phyloP scores from a whole-genome alignment of 1,284 basidiomycete species.

The Ustilago bromivora region DNA sequence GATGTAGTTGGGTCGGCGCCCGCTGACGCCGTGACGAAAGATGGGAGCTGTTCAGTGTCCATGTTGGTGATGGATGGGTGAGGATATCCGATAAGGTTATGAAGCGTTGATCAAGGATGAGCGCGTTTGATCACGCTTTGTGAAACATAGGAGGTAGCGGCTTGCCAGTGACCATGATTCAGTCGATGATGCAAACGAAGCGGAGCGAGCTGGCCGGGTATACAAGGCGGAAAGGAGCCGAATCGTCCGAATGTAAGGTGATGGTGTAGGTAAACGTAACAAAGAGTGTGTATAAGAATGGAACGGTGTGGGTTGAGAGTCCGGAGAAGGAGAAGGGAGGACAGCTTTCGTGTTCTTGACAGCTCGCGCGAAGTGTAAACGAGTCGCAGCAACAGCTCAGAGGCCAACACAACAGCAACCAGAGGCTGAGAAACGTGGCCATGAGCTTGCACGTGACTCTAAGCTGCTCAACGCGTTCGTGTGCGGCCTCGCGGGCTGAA shows the following conservation, averaged over 20 bases:
- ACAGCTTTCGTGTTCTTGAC: conserved; percentile 6
- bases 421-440: background rate
- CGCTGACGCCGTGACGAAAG: conserved; percentile 28
- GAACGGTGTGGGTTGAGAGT: background rate
- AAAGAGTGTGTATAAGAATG: conserved; percentile 5
- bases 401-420: background rate
- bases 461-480: conserved; percentile 19
- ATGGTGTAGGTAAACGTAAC: conserved; percentile 10
- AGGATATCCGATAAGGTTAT: background rate
- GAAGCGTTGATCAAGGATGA: background rate
- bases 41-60: conserved; percentile 25
- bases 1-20: conserved; percentile 4
- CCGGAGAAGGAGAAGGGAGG: background rate
- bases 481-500: background rate
- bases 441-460: conserved; percentile 8
- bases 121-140: background rate
- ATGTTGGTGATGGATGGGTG: conserved; percentile 6
- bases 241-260: background rate
- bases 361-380: conserved; percentile 10
- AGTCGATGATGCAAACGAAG: background rate
- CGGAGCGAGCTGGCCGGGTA: conserved; percentile 10
- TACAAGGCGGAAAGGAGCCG: background rate
- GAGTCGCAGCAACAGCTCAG: background rate
- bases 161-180: background rate
- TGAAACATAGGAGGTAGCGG: background rate